Percentiles rank a stretch among this genome's conserved stretches.
phyloP scores from a whole-genome alignment of 331 rosid species.

The Quercus tomentella region DNA sequence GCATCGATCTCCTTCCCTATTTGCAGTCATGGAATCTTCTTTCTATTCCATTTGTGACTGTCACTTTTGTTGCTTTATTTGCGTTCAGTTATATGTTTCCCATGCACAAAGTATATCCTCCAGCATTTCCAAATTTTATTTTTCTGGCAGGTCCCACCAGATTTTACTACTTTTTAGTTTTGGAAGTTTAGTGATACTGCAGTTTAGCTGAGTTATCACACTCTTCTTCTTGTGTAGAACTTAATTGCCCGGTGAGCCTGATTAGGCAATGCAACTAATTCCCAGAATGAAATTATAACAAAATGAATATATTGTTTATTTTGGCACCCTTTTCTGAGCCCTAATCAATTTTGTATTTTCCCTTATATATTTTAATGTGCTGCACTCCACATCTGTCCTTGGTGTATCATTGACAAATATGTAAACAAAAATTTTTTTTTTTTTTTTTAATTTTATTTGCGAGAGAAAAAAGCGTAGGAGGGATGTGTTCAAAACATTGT shows the following conservation, averaged over 20 bases:
- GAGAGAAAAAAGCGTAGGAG: too few species aligned
- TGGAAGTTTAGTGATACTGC: neutral
- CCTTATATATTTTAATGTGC: neutral
- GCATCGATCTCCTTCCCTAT: neutral
- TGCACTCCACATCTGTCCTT: neutral
- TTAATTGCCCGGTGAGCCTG: neutral
- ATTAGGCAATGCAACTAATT: neutral
- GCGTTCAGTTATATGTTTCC: neutral
- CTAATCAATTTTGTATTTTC: neutral
- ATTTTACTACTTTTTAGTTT: neutral
- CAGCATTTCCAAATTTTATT: neutral
- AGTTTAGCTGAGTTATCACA: neutral
- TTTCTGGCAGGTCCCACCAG: neutral
- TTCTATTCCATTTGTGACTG: neutral
- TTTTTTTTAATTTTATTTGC: too few species aligned
- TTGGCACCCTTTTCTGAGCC: neutral
- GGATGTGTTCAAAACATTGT: too few species aligned
- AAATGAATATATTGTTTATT: neutral
- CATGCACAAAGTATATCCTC: neutral
- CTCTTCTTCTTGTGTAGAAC: neutral
- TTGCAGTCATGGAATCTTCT: neutral
- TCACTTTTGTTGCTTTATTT: neutral
- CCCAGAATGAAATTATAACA: neutral
- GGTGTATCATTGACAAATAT: neutral
- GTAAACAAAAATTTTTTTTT: too few species aligned